phyloP scores from a whole-genome alignment of 2,329 filamentous ascomycete species.

The Beauveria bassiana region DNA sequence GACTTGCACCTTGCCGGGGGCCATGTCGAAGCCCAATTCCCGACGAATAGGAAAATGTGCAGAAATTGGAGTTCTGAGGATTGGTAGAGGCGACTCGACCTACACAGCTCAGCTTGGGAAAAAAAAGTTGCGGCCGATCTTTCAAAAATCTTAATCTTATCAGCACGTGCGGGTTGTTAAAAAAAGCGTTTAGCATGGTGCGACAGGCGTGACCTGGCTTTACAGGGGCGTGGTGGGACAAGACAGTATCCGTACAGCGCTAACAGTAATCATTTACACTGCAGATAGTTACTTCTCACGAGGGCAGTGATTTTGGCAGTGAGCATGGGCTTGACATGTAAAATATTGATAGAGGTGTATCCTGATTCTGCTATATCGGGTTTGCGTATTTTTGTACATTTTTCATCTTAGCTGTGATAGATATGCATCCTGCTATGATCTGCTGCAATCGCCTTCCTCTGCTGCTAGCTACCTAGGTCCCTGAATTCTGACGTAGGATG shows the following conservation, averaged over 20 bases:
- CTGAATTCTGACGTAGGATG: background rate
- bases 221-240: background rate
- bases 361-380: background rate
- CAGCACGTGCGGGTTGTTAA: constrained; percentile 44
- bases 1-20: constrained; percentile 22
- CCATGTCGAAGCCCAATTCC: constrained; percentile 18
- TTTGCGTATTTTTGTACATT: no score
- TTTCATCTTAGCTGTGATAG: background rate
- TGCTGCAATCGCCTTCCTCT: background rate
- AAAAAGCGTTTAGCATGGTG: constrained; percentile 14
- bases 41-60: background rate
- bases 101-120: background rate
- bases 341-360: background rate
- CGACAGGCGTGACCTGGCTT: background rate
- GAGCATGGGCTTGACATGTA: no score
- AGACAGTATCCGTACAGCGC: background rate
- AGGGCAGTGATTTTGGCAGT: background rate
- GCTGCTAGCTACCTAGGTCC: background rate
- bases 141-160: constrained; percentile 12
- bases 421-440: background rate
- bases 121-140: constrained; percentile 2
- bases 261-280: background rate
- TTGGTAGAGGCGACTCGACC: constrained; percentile 12
- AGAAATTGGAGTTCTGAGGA: background rate
- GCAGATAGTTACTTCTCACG: background rate